Conservation (phyloP, 2,329 filamentous ascomycete species). For the Madurella mycetomatis region DNA sequence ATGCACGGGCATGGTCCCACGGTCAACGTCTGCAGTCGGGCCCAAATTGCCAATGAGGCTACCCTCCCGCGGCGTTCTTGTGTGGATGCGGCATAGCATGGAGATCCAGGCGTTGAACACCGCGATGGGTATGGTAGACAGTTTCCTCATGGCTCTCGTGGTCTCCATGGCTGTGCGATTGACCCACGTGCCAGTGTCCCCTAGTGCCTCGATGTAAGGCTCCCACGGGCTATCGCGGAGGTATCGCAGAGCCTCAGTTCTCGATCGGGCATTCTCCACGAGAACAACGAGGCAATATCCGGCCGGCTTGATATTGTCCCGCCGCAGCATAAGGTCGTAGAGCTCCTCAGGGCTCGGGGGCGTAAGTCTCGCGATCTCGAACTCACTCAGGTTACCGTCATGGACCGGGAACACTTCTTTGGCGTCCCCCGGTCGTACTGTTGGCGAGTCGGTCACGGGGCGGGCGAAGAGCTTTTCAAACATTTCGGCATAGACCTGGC, state of each 20-base stretch:
- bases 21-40: too few species aligned
- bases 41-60: neutral
- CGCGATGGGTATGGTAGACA: constrained; percentile 28
- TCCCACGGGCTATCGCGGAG: constrained; percentile 13
- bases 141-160: constrained; percentile 17
- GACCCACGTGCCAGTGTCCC: constrained; percentile 12
- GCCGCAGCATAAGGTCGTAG: constrained; percentile 58
- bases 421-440: constrained; percentile 55
- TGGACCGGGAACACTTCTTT: constrained; percentile 52
- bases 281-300: constrained; percentile 52
- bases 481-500: constrained; percentile 54
- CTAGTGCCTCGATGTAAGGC: constrained; percentile 1
- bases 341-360: constrained; percentile 57
- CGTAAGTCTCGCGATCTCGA: constrained; percentile 57
- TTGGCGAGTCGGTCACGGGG: constrained; percentile 21
- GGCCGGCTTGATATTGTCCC: constrained; percentile 43
- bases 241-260: constrained; percentile 46
- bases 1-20: neutral
- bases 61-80: neutral
- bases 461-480: constrained; percentile 51
- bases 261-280: constrained; percentile 46
- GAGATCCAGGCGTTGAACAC: constrained; percentile 49
- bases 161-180: constrained; percentile 6
- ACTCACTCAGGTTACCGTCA: constrained; percentile 56
- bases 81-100: constrained; percentile 39